Evolutionary conservation across 352 stramenopile species (phyloP).

Genomic region (Pilasporangium apinafurcum): DNA sequence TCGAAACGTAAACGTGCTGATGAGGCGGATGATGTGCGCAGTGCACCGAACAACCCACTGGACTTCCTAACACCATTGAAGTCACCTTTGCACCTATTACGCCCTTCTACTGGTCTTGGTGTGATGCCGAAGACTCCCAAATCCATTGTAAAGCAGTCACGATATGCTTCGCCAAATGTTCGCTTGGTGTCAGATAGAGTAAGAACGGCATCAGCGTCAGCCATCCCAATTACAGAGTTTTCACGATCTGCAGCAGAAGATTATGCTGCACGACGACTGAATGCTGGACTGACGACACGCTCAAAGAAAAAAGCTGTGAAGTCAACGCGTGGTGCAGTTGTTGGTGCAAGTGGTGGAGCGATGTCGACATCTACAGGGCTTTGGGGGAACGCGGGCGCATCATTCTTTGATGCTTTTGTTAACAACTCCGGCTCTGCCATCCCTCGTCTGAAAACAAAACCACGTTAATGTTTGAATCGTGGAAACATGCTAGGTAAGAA

Average conservation of each 20-base stretch:
- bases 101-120: no score
- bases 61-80: constrained; percentile 36
- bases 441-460: constrained; percentile 39
- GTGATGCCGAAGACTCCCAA: constrained; percentile 11
- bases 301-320: constrained; percentile 33
- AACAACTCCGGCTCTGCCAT: constrained; percentile 35
- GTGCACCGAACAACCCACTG: constrained; percentile 25
- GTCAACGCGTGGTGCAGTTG: background rate
- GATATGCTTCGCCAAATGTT: background rate
- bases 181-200: background rate
- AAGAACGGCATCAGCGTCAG: background rate
- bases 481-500: no score
- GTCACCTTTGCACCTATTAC: no score
- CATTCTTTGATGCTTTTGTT: constrained; percentile 74
- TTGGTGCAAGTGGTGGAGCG: constrained; percentile 4
- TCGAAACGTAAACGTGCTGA: constrained; percentile 19
- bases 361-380: background rate
- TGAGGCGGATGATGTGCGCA: constrained; percentile 7
- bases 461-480: constrained; percentile 9
- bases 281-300: constrained; percentile 23
- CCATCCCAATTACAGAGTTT: constrained; percentile 1
- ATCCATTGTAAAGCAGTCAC: constrained; percentile 4
- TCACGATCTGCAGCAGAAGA: constrained; percentile 13
- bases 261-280: constrained; percentile 28
- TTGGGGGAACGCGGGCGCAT: constrained; percentile 14